phyloP scores from a whole-genome alignment of 805 yeast species.

The Komagataella ulmi region DNA sequence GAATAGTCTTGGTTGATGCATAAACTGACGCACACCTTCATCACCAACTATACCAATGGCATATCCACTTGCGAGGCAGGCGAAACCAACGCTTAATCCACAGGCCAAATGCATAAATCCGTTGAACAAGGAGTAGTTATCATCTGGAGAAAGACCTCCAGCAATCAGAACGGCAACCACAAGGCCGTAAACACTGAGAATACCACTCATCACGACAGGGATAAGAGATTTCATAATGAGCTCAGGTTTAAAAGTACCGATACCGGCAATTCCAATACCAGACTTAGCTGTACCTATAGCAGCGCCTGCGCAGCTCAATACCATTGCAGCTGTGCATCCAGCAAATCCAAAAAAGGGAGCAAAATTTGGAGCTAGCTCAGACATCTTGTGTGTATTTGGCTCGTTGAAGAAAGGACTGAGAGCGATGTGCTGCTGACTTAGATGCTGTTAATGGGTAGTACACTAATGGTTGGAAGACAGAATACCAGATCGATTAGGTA shows the following conservation, averaged over 20 bases:
- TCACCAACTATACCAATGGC: constrained; percentile 99
- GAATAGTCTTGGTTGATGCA: constrained; percentile 96
- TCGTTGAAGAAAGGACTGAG: neutral
- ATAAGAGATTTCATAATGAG: constrained; percentile 89
- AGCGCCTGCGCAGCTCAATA: constrained; percentile 91
- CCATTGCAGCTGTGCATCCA: constrained; percentile 90
- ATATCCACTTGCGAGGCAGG: constrained; percentile 93
- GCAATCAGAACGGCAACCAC: constrained; percentile 96
- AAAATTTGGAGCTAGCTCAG: constrained; percentile 74
- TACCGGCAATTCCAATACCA: constrained; percentile 96
- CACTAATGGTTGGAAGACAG: neutral
- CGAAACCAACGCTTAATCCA: constrained; percentile 92
- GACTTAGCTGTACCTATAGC: constrained; percentile 98
- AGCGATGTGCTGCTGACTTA: neutral
- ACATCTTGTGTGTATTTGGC: constrained; percentile 8
- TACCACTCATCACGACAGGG: constrained; percentile 98
- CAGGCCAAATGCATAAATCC: constrained; percentile 98
- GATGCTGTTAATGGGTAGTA: neutral
- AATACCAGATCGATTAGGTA: neutral
- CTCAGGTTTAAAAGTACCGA: constrained; percentile 95
- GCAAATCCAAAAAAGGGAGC: constrained; percentile 98
- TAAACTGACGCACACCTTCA: constrained; percentile 97
- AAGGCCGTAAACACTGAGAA: constrained; percentile 89
- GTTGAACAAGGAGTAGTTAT: constrained; percentile 74
- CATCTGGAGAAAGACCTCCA: constrained; percentile 69